phyloP scores from a whole-genome alignment of 2,329 filamentous ascomycete genomes.

The Beauveria scarabaeidicola region DNA sequence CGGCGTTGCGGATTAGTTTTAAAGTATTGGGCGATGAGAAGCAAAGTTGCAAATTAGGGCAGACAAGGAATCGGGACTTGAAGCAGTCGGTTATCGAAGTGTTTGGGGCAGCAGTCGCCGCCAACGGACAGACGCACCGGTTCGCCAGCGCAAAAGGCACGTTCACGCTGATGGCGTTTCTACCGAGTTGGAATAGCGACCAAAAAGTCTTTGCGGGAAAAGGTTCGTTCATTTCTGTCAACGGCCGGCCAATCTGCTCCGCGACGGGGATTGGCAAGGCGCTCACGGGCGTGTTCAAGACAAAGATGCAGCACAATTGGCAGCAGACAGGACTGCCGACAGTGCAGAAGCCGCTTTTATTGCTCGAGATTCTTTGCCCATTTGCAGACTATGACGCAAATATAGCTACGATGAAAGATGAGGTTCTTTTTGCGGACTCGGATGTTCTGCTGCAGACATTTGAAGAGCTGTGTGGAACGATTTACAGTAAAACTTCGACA shows the following conservation, averaged over 20 bases:
- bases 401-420: slow-evolving; percentile 62
- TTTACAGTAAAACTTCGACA: neutral
- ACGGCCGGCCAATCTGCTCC: slow-evolving; percentile 54
- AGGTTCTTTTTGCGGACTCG: slow-evolving; percentile 59
- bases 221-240: slow-evolving; percentile 58
- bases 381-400: slow-evolving; percentile 61
- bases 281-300: slow-evolving; percentile 44
- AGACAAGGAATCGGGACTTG: slow-evolving; percentile 37
- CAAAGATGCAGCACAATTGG: slow-evolving; percentile 20
- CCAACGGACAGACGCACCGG: slow-evolving; percentile 38
- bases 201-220: slow-evolving; percentile 32
- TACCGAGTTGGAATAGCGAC: slow-evolving; percentile 45
- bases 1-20: slow-evolving; percentile 51
- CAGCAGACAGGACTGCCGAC: neutral
- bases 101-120: slow-evolving; percentile 47
- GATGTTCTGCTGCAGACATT: slow-evolving; percentile 36
- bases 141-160: neutral
- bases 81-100: slow-evolving; percentile 55
- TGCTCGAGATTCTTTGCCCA: slow-evolving; percentile 55
- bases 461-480: slow-evolving; percentile 12
- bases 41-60: slow-evolving; percentile 53
- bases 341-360: slow-evolving; percentile 47
- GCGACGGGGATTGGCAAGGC: slow-evolving; percentile 50
- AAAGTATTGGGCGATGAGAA: slow-evolving; percentile 47
- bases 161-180: slow-evolving; percentile 44